Percentiles rank a stretch among this genome's conserved stretches.
Evolutionary conservation across 2,329 filamentous ascomycete species (phyloP).

Genomic region (Hypoxylon sp.): DNA sequence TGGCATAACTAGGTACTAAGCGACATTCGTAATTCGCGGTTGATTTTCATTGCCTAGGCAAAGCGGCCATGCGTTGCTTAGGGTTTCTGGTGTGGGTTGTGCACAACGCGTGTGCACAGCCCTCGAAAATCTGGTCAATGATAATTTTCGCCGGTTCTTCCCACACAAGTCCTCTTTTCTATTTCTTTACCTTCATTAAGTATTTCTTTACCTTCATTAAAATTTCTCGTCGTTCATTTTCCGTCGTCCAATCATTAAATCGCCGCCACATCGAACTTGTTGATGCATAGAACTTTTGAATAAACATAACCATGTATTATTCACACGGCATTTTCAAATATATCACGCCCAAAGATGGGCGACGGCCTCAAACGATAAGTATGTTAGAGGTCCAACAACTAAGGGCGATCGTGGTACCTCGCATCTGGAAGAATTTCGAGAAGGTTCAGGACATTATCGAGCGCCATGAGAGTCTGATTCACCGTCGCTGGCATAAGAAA

Average conservation of each 20-base stretch:
- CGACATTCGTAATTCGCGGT: no score
- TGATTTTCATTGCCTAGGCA: no score
- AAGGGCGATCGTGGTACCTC: background rate
- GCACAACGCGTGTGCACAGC: no score
- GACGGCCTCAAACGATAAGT: background rate
- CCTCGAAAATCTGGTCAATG: no score
- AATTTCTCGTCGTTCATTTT: background rate
- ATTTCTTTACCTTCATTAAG: background rate
- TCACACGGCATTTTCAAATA: background rate
- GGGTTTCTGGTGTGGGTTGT: no score
- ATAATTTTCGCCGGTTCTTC: no score
- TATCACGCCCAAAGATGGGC: background rate
- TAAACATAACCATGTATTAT: background rate
- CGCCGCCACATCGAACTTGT: no score
- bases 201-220: background rate
- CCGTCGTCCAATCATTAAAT: background rate
- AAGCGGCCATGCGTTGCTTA: no score
- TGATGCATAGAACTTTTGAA: no score
- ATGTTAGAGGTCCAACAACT: background rate
- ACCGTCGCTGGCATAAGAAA: background rate
- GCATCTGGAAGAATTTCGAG: background rate
- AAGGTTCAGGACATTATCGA: background rate
- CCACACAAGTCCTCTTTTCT: background rate
- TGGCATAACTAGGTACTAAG: no score
- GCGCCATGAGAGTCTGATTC: background rate